Evolutionary conservation across 768 basidiomycete species (phyloP).

Genomic region (Trametes cingulata): DNA sequence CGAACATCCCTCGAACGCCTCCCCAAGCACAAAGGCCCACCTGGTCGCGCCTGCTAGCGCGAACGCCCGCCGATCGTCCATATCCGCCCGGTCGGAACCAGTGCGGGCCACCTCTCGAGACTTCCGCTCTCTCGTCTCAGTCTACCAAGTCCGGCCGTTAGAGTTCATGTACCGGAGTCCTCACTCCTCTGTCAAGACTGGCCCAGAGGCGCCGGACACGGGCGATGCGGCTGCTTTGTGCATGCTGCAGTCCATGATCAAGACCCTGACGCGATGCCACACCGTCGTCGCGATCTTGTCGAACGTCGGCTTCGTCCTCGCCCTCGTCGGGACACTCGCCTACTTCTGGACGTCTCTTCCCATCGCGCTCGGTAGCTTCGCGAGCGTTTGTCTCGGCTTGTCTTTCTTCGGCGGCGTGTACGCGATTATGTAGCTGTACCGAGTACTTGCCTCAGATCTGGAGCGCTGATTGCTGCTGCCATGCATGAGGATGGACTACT

Average conservation of each 20-base stretch:
- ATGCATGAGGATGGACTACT: too few relatives aligned
- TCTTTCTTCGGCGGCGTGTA: constrained; percentile 4
- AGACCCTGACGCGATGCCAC: constrained; percentile 26
- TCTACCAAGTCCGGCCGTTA: constrained; percentile 25
- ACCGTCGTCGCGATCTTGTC: constrained; percentile 24
- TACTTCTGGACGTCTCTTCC: constrained; percentile 30
- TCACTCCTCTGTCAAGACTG: neutral
- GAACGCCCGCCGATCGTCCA: neutral
- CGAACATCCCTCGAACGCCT: neutral
- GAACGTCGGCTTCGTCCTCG: constrained; percentile 24
- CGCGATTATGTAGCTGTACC: neutral
- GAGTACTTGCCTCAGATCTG: neutral
- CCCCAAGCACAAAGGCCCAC: neutral
- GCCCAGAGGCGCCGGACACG: neutral
- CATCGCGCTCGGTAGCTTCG: constrained; percentile 23
- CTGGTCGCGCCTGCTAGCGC: neutral
- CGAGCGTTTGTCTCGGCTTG: constrained; percentile 27
- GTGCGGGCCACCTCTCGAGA: neutral
- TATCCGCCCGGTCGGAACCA: constrained; percentile 1
- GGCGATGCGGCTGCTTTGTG: neutral
- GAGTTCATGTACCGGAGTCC: neutral
- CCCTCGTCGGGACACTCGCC: constrained; percentile 22
- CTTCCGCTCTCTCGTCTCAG: constrained; percentile 23
- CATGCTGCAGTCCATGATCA: constrained; percentile 17
- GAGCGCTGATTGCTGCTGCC: too few relatives aligned